phyloP scores from a whole-genome alignment of 2,329 filamentous ascomycete genomes.

The Chaetoscypha palmicola region DNA sequence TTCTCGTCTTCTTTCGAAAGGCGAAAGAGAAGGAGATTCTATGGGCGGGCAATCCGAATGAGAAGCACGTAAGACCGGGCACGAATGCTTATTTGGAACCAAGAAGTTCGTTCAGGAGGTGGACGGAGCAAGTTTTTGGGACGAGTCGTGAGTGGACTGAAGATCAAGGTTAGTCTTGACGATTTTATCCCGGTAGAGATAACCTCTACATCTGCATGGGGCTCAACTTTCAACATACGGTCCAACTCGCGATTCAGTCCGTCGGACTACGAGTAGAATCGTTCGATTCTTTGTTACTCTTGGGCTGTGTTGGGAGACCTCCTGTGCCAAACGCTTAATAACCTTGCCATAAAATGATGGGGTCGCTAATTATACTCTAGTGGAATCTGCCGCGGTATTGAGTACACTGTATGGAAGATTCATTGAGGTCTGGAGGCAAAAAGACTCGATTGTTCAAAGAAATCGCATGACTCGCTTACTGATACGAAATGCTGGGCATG shows the following conservation, averaged over 20 bases:
- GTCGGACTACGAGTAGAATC: no score
- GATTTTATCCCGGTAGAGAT: no score
- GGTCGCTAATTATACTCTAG: no score
- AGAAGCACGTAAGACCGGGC: constrained; percentile 13
- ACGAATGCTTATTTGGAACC: constrained; percentile 16
- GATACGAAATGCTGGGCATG: constrained; percentile 67
- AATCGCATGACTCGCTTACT: constrained; percentile 18
- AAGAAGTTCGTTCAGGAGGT: constrained; percentile 17
- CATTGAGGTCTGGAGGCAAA: constrained; percentile 22
- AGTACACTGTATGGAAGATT: constrained; percentile 20
- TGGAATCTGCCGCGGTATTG: constrained; percentile 20
- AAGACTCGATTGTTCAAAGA: constrained; percentile 18
- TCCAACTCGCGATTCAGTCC: no score
- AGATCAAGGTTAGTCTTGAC: constrained; percentile 14
- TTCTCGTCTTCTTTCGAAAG: constrained; percentile 21
- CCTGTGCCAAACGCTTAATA: no score
- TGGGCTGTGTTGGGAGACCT: no score
- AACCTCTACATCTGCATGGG: no score
- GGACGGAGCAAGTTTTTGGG: constrained; percentile 20
- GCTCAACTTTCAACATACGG: no score
- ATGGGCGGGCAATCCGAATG: constrained; percentile 22
- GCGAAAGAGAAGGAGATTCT: constrained; percentile 18
- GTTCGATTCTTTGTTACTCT: no score
- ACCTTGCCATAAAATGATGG: no score
- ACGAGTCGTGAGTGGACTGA: constrained; percentile 21